These are phyloP conservation scores for Phytophthora pseudosyringae DNA, from an alignment of 352 stramenopile species.

Conservation along the genomic window DNA sequence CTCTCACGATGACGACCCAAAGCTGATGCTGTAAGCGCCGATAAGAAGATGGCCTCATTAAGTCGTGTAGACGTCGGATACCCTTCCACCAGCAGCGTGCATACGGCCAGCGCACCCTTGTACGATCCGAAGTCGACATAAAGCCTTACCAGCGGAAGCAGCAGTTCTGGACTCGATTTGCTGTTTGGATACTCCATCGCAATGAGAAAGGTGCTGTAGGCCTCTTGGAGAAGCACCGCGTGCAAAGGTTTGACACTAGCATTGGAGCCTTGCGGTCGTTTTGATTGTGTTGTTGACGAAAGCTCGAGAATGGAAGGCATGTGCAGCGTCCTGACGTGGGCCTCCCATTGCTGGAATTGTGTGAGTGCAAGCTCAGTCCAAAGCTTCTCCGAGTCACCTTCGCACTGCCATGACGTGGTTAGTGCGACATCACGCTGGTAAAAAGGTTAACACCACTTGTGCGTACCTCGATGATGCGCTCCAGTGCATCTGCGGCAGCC, in stretches of 20 bases:
- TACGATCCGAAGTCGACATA: slow-evolving; percentile 76
- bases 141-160: slow-evolving; percentile 64
- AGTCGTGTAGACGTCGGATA: slow-evolving; percentile 47
- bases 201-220: slow-evolving; percentile 81
- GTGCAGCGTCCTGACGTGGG: slow-evolving; percentile 45
- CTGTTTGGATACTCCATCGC: slow-evolving; percentile 79
- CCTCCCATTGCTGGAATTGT: slow-evolving; percentile 69
- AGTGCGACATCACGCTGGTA: slow-evolving; percentile 1
- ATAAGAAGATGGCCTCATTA: slow-evolving; percentile 71
- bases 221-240: slow-evolving; percentile 43
- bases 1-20: slow-evolving; percentile 66
- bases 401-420: slow-evolving; percentile 36
- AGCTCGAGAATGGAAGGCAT: slow-evolving; percentile 38
- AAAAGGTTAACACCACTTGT: background rate
- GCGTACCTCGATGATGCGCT: slow-evolving; percentile 56
- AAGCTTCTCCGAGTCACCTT: slow-evolving; percentile 60
- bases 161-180: slow-evolving; percentile 62
- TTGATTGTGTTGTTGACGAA: slow-evolving; percentile 9
- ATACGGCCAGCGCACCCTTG: slow-evolving; percentile 67
- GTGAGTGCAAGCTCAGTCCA: slow-evolving; percentile 68
- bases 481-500: slow-evolving; percentile 44
- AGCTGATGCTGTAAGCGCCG: slow-evolving; percentile 58
- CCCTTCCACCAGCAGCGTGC: slow-evolving; percentile 70
- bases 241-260: slow-evolving; percentile 26
- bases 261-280: slow-evolving; percentile 12